These are phyloP conservation scores for Volvox africanus DNA, from an alignment of 139 green algal species.

Conservation along the genomic window DNA sequence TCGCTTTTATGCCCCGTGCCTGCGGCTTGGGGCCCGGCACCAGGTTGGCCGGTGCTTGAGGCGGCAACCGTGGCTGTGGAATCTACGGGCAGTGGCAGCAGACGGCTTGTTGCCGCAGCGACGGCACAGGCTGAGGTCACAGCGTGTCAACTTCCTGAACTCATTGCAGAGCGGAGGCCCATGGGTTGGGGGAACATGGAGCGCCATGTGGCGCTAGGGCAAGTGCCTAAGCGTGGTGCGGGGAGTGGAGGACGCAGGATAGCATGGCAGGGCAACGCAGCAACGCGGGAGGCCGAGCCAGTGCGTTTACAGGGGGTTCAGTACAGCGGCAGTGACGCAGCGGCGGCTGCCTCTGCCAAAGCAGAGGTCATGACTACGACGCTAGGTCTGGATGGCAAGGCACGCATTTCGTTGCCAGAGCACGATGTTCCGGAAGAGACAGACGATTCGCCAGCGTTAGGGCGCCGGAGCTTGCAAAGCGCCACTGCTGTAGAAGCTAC, in stretches of 20 bases:
- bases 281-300: no score
- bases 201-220: neutral
- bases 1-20: conserved; percentile 36
- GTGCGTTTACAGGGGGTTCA: no score
- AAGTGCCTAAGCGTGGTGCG: neutral
- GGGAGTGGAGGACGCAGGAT: neutral
- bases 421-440: neutral
- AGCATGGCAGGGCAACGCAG: neutral
- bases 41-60: conserved; percentile 7
- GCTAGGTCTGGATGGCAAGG: neutral
- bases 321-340: neutral
- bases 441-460: neutral
- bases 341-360: neutral
- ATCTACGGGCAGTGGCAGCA: neutral
- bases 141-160: no score
- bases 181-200: neutral
- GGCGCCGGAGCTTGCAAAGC: neutral
- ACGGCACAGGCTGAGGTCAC: neutral
- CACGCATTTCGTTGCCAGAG: no score
- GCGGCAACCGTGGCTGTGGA: neutral
- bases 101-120: neutral
- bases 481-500: no score
- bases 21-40: conserved; percentile 15
- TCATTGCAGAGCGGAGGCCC: neutral
- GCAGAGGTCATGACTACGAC: neutral